These are phyloP conservation scores for Neurospora discreta DNA, from an alignment of 495 filamentous ascomycete species.

Conservation along the genomic window DNA sequence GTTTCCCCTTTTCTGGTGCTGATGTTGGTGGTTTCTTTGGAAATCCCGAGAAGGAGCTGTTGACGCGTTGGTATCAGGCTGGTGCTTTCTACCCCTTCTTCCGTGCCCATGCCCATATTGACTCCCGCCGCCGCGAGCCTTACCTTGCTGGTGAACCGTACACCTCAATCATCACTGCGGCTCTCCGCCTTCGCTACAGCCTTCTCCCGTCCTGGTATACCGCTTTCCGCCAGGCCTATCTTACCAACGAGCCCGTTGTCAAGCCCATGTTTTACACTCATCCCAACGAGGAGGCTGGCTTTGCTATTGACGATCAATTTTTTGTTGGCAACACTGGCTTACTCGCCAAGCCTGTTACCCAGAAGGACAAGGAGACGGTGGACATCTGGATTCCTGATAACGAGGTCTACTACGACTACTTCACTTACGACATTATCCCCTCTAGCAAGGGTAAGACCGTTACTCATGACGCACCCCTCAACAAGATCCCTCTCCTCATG, in stretches of 20 bases:
- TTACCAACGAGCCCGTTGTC: slow-evolving; percentile 76
- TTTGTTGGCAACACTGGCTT: slow-evolving; percentile 81
- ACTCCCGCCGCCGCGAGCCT: slow-evolving; percentile 86
- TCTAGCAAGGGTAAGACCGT: slow-evolving; percentile 53
- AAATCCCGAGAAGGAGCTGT: slow-evolving; percentile 82
- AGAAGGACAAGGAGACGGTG: slow-evolving; percentile 57
- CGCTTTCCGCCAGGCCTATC: slow-evolving; percentile 79
- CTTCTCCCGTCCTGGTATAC: slow-evolving; percentile 95
- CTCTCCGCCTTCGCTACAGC: slow-evolving; percentile 78
- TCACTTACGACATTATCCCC: slow-evolving; percentile 63
- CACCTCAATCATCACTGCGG: slow-evolving; percentile 72
- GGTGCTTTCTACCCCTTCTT: slow-evolving; percentile 98
- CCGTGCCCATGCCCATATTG: slow-evolving; percentile 95
- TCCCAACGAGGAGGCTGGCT: slow-evolving; percentile 75
- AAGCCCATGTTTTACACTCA: slow-evolving; percentile 86
- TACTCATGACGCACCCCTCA: slow-evolving; percentile 63
- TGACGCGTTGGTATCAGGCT: slow-evolving; percentile 91
- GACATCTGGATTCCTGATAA: slow-evolving; percentile 80
- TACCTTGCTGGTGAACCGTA: slow-evolving; percentile 82
- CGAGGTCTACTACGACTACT: slow-evolving; percentile 90
- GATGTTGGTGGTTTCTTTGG: slow-evolving; percentile 98
- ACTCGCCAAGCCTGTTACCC: slow-evolving; percentile 76
- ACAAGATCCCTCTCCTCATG: slow-evolving; percentile 81
- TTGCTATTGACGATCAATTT: slow-evolving; percentile 84
- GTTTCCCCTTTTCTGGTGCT: slow-evolving; percentile 88